Evolutionary conservation across 169 alveolate species (phyloP), one percentile per base, ranked within the genome.

Genomic region (Plasmodium vinckei): DNA sequence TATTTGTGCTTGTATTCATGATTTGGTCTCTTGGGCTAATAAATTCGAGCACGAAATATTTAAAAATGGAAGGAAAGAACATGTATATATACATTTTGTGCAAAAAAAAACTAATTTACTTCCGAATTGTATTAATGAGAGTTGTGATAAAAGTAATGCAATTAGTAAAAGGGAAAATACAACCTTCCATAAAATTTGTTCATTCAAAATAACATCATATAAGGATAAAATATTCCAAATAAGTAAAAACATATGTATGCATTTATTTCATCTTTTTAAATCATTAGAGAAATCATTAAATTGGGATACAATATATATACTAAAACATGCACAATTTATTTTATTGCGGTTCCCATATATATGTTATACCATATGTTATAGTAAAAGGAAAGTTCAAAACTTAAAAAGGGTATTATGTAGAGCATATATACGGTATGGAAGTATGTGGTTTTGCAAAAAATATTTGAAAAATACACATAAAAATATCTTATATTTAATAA

Each of bases 1-100:
- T 56, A 23, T 77, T 5, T 77, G 88, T 57, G 9, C 9, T 47
- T 23, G 39, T 51, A 47, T 49, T 17, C 33, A 33, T 27, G 79
- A 77, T 49, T 47, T 77, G 60, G 2, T 77, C 53, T 51, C 47
- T n/a, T 77, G 88, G 88, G 25, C n/a, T 12, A 47, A 19, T 54
- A 59, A 60, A 39, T 73, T 73, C 6, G 54, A 53, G 0, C 7
- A 33, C 27, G 64, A 19, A 7, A 19, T 15, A n/a, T 73, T 64
- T 39, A 25, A 4, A 15, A 33, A 25, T 33, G 42, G 7, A 77
- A 61, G 69, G 42, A 39, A 44, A 0, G 68, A 57, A 56, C 33
- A 68, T 44, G 51, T 64, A 5, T 77, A 54, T 51, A 9, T 77
- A 2, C 65, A 77, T 59, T 77, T 77, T 42, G 19, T 61, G 10